Base-by-base conservation (phyloP, 2,329 filamentous ascomycete species). In the Trichoderma koningii region DNA sequence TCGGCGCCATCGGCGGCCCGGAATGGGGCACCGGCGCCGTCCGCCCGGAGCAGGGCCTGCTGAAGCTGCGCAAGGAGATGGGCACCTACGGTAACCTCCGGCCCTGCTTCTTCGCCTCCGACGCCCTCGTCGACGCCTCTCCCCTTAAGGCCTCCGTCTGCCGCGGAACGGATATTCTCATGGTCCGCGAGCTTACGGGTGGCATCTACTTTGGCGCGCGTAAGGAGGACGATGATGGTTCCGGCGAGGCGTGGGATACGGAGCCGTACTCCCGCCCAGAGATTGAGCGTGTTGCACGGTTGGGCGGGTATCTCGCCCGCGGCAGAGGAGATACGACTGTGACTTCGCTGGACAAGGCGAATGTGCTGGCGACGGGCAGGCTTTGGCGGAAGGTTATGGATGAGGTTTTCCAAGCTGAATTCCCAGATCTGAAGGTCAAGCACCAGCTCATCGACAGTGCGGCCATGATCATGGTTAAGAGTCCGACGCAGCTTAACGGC, bases 391-490 rank as follows among this genome's bases (percentile, higher is more conserved):
- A 91, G 81, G 90, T 90, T 2, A 90, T 97, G 51, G 88, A 86
- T 47, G 91, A 97, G 80, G 66, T 94, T 97, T 84, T 85, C 84
- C 70, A 89, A 89, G 70, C 30, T 9, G 94, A 97, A 82, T 98
- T 96, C 81, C 93, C 94, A 3, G 87, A 94, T 76, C 79, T 97
- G 52, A 86, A 91, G 81, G 80, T 96, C 50, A 87, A 88, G 69
- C 94, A 97, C 77, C 93, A 98, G 76, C 85, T 98, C 57, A 97
- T 98, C 75, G 94, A 98, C 80, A 92, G 88, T 64, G 94, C 94
- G n/a, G 94, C 94, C 69, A 97, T 98, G 93, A 82, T 97, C 71
- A 92, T 98, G 90, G 86, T 98, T 74, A 97, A 96, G 88, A 94
- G 93, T 79, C 94, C 94, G 10, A 84, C 89, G 12, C 86, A 87